Evolutionary conservation across 306 rosid species (phyloP).

Genomic region (Boehmeria nivea): DNA sequence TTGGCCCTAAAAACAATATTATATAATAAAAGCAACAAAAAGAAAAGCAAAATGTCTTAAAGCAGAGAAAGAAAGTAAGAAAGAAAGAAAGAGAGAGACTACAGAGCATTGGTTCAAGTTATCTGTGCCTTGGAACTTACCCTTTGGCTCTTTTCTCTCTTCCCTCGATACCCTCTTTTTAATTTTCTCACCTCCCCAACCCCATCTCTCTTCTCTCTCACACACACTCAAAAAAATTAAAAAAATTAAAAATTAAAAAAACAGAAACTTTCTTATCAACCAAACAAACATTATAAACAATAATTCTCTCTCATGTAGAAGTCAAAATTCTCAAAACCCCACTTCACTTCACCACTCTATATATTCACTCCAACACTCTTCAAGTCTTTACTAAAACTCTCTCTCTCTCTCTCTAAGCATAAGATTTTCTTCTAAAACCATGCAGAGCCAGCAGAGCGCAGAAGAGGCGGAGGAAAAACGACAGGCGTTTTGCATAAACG

Average conservation of each 20-base stretch:
- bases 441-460: constrained; percentile 13
- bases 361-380: background rate
- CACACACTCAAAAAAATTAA: no score
- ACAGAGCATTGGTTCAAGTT: constrained; percentile 68
- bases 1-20: constrained; percentile 42
- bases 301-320: constrained; percentile 10
- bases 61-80: no score
- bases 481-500: constrained; percentile 67
- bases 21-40: constrained; percentile 33
- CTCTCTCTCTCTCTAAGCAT: background rate
- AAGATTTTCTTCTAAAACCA: background rate
- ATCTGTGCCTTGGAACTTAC: constrained; percentile 57
- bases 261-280: constrained; percentile 11
- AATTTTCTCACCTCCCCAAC: background rate
- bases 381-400: background rate
- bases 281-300: constrained; percentile 1
- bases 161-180: constrained; percentile 44
- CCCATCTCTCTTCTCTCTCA: no score
- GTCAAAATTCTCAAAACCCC: constrained; percentile 27
- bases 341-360: constrained; percentile 13
- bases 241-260: no score
- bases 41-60: constrained; percentile 27
- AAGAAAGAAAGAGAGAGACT: constrained; percentile 31
- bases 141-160: constrained; percentile 63
- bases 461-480: constrained; percentile 32